Evolutionary conservation across 805 yeast genomes (phyloP).

Genomic region (Wickerhamomyces chambardii): DNA sequence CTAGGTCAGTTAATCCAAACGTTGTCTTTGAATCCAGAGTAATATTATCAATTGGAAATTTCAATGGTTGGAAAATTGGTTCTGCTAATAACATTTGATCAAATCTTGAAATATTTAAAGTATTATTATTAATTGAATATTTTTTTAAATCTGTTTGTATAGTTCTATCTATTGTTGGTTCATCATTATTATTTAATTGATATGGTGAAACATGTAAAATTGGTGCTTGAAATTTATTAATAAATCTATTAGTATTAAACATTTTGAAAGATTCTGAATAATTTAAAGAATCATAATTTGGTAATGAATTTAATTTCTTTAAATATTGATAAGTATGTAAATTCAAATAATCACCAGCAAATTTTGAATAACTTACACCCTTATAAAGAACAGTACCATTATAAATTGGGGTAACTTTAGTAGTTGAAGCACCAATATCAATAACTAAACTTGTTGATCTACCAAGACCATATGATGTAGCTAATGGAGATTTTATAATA

Average conservation of each 20-base stretch:
- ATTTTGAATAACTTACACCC: constrained; percentile 57
- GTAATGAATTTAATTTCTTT: constrained; percentile 21
- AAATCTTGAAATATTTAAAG: constrained; percentile 32
- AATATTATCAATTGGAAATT: constrained; percentile 31
- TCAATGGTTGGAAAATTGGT: constrained; percentile 61
- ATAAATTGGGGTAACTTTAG: constrained; percentile 67
- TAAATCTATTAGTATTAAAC: constrained; percentile 27
- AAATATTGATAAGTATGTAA: constrained; percentile 47
- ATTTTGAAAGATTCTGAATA: constrained; percentile 28
- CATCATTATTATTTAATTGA: neutral
- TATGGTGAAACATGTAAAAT: constrained; percentile 18
- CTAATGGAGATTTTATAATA: constrained; percentile 66
- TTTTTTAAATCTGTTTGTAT: neutral
- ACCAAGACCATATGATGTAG: constrained; percentile 71
- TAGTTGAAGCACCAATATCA: constrained; percentile 66
- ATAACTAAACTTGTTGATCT: constrained; percentile 71
- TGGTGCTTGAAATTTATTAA: constrained; percentile 41
- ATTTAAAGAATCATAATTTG: constrained; percentile 7
- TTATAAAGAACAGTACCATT: constrained; percentile 67
- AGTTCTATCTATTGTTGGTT: no score
- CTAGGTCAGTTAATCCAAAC: constrained; percentile 25
- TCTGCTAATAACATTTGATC: constrained; percentile 54
- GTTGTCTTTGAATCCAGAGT: constrained; percentile 9
- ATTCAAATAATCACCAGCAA: constrained; percentile 81
- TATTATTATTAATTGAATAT: constrained; percentile 8